Base-by-base conservation (phyloP, 371 early-diverging fungal genomes). In the Syncephalis plumigaleata region DNA sequence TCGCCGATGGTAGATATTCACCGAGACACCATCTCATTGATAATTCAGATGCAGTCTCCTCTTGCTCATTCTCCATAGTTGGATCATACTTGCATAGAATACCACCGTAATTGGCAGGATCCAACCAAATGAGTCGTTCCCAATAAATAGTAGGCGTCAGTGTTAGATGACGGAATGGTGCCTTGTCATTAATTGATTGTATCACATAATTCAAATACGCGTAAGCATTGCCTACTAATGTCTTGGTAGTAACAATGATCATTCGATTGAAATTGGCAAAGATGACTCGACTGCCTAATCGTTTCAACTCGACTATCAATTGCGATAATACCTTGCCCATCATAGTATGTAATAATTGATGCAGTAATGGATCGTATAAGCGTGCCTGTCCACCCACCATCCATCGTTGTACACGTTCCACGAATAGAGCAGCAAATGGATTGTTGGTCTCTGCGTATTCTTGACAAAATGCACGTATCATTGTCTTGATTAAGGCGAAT, bases 111-210 rank as follows among this genome's bases (percentile, higher is more conserved):
- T 96, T 96, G 55, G 71, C 71, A 42, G 73, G 66, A 56, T 94
- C 91, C 87, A 91, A 84, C 95, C 95, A 96, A 16, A 89, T 44
- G 45, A 91, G 46, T n/a, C 77, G 68, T 36, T 76, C 69, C 88
- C 90, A 94, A 50, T 75, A 81, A 47, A 70, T 53, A 20, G 61
- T 60, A 0, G 76, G 68, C 2, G 67, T 56, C 48, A 92, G 45
- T 43, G 73, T 72, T n/a, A 81, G 55, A 8, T 75, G 64, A 49
- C 75, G 76, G 61, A 91, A 88, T 9, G 87, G 54, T 3, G 77
- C 81, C 55, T 84, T 80, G 45, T 62, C 64, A 20, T 63, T 60
- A 17, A 92, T 68, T 1, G 81, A 70, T 23, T 78, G 68, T 36
- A 79, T 49, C 1, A 88, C 56, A 57, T 87, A 93, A 11, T 66